Evolutionary conservation across 179 eudicot genomes (phyloP).

Genomic region (Patellifolia procumbens): DNA sequence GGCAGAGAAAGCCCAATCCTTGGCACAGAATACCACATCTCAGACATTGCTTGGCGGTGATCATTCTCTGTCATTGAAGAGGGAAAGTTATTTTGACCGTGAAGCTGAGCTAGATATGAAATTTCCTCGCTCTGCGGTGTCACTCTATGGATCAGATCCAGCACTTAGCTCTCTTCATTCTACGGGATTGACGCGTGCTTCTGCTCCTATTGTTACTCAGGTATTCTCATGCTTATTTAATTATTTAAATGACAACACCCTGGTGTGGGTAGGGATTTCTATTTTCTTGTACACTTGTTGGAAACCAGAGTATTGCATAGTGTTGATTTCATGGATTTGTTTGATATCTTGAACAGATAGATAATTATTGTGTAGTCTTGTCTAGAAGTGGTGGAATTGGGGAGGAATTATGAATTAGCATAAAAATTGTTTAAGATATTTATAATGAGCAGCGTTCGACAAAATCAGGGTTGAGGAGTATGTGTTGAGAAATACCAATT

Average conservation of each 20-base stretch:
- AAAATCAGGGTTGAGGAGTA: neutral
- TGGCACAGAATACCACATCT: slow-evolving; percentile 34
- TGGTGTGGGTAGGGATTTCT: neutral
- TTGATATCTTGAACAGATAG: neutral
- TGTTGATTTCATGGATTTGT: neutral
- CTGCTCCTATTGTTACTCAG: slow-evolving; percentile 80
- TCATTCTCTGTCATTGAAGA: slow-evolving; percentile 47
- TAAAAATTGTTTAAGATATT: too few relatives aligned
- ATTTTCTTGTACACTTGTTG: too few relatives aligned
- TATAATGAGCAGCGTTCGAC: neutral
- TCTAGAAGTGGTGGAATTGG: neutral
- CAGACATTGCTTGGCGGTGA: slow-evolving; percentile 49
- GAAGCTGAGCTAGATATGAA: slow-evolving; percentile 53
- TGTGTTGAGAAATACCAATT: neutral
- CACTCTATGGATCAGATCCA: slow-evolving; percentile 62
- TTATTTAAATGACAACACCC: neutral
- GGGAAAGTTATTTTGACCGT: slow-evolving; percentile 58
- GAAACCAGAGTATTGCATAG: neutral
- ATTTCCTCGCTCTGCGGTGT: slow-evolving; percentile 42
- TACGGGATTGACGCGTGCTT: slow-evolving; percentile 50
- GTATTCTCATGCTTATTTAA: slow-evolving; percentile 30
- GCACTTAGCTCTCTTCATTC: slow-evolving; percentile 53
- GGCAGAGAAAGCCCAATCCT: slow-evolving; percentile 50
- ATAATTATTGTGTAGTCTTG: neutral
- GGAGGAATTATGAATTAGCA: neutral